Base-by-base conservation (phyloP, 1,284 basidiomycete species). In the Ustilago lituana region DNA sequence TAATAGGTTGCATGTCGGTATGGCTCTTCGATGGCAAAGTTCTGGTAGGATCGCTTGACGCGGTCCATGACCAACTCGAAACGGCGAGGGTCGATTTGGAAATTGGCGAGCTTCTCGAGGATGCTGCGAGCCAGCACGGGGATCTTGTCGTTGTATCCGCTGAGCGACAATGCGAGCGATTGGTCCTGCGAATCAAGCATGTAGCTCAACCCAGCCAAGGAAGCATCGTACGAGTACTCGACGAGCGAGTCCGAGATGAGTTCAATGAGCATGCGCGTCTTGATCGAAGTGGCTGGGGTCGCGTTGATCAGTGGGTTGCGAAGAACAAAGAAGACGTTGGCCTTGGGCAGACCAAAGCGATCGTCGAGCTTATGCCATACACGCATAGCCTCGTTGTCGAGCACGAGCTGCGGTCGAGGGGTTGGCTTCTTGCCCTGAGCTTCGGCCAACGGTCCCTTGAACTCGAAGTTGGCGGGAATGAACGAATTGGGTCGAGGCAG, bases 101-200 rank as follows among this genome's bases (percentile, higher is more conserved):
- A 85, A 27, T 85, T 84, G 80, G 87, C 89, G 55, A 91, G 85
- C 75, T 88, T 89, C 65, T 90, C 87, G 38, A 97, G 82, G 53
- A 98, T 88, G 64, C 89, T 87, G 74, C 89, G 85, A 8, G 90
- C 86, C 29, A 98, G 86, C 0, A 91, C 87, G 6, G 88, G 84
- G 33, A 98, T 85, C 84, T 97, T 98, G 84, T 98, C 94, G 80
- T 95, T 96, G 85, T 97, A 98, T 2, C 96, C 96, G 47, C 86
- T 87, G 43, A 94, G 85, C 9, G 86, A 85, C 27, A 97, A 82
- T 43, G 86, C 87, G 35, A 98, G 82, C 2, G 91, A 90, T 26
- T 89, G 88, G 7, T 86, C 85, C 66, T 89, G 87, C 26, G 87
- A 85, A 31, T 87, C 85, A 71, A 96, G 86, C 73, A 85, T 86